Percentiles rank a stretch among this genome's conserved stretches.
Conservation (phyloP, 2,329 filamentous ascomycete genomes). For the Pseudocercospora fijiensis region DNA sequence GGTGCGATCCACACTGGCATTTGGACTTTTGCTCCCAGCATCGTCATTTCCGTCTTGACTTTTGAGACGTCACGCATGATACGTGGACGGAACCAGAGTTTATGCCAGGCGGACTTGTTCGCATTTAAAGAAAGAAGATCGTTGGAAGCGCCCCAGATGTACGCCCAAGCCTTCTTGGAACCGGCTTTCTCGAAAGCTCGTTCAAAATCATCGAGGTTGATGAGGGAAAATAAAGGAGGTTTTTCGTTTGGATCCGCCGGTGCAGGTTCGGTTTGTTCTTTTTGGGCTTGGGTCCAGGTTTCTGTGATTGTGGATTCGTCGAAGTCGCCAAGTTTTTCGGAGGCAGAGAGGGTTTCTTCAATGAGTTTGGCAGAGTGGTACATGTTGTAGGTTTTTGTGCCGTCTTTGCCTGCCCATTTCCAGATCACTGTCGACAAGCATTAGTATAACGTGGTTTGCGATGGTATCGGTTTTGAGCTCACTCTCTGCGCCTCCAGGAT, state of each 20-base stretch:
- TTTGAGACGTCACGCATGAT: conserved; percentile 45
- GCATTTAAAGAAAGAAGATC: conserved; percentile 49
- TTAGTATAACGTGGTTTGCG: not conserved
- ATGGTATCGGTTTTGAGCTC: conserved; percentile 4
- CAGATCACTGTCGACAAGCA: conserved; percentile 44
- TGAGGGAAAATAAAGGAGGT: conserved; percentile 48
- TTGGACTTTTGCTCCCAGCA: conserved; percentile 36
- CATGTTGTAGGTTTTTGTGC: conserved; percentile 55
- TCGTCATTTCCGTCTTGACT: conserved; percentile 38
- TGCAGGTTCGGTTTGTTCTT: conserved; percentile 29
- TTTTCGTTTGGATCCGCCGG: conserved; percentile 38
- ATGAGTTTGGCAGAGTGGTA: conserved; percentile 51
- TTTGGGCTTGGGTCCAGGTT: conserved; percentile 35
- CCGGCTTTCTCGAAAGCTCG: conserved; percentile 41
- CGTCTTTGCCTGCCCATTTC: conserved; percentile 56
- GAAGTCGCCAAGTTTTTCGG: conserved; percentile 43
- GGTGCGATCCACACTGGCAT: conserved; percentile 43
- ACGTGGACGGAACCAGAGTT: conserved; percentile 50
- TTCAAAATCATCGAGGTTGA: conserved; percentile 51
- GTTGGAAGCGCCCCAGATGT: conserved; percentile 52
- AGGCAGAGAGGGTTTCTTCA: conserved; percentile 43
- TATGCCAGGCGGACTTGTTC: conserved; percentile 45
- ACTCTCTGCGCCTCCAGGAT: conserved; percentile 60
- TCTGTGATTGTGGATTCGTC: conserved; percentile 35
- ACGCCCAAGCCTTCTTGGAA: conserved; percentile 43